Conservation (phyloP, 2,329 filamentous ascomycete genomes). For the Alternaria sp. region DNA sequence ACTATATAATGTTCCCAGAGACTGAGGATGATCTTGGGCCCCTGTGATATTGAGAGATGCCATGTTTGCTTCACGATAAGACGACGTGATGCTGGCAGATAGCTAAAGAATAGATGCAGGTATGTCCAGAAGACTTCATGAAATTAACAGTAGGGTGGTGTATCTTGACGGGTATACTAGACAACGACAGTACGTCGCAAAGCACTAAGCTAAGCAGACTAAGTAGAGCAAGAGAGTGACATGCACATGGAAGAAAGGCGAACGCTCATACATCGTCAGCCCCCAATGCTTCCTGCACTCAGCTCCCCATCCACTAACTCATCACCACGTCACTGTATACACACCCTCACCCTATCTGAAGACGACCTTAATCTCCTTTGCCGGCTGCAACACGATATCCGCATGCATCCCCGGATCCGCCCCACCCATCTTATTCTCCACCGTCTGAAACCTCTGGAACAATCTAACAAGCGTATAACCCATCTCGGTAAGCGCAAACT, state of each 20-base stretch:
- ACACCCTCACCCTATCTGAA: conserved; percentile 26
- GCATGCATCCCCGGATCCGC: conserved; percentile 49
- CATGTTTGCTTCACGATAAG: not conserved
- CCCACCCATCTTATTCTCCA: conserved; percentile 50
- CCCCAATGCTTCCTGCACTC: not conserved
- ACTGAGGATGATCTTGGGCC: not conserved
- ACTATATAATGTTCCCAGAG: not conserved
- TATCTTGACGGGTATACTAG: not conserved
- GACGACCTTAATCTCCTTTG: conserved; percentile 48
- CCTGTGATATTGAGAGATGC: not conserved
- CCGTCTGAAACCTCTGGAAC: conserved; percentile 51
- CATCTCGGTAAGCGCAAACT: conserved; percentile 60
- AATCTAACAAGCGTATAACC: conserved; percentile 56
- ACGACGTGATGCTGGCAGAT: not conserved
- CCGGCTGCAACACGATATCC: conserved; percentile 58
- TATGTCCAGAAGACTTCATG: not conserved
- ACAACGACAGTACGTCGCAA: not conserved
- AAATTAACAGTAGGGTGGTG: not conserved
- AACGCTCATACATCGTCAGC: not conserved
- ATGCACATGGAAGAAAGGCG: not conserved
- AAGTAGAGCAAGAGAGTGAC: not conserved
- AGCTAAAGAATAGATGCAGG: not conserved
- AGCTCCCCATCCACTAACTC: not conserved
- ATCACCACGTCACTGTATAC: no score
- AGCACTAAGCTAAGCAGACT: not conserved